A percentile compares a stretch with the other conserved stretches of the same genome.
These are phyloP conservation scores for Alternaria incomplexa DNA, from an alignment of 2,329 filamentous ascomycete genomes.

Conservation along the genomic window DNA sequence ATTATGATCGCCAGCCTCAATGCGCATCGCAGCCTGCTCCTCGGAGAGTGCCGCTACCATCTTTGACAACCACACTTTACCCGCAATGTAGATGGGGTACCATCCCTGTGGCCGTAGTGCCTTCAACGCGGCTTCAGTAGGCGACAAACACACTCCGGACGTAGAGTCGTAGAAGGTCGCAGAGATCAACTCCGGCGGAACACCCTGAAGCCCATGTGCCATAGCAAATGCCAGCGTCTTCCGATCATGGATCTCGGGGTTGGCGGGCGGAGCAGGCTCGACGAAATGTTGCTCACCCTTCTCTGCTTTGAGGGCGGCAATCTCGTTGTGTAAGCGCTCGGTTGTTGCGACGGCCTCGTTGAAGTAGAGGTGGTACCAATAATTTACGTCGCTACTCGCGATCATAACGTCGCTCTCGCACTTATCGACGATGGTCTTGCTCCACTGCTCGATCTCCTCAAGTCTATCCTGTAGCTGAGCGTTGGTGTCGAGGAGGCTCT, in stretches of 20 bases:
- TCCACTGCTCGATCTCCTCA: neutral
- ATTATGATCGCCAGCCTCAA: neutral
- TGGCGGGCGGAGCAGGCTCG: neutral
- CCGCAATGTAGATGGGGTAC: neutral
- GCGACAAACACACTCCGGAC: neutral
- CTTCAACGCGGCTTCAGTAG: constrained; percentile 2
- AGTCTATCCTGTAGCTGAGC: neutral
- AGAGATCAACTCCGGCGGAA: neutral
- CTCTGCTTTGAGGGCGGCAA: neutral
- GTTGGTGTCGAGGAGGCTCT: neutral
- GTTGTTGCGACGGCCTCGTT: neutral
- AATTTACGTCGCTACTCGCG: neutral
- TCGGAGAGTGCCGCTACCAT: constrained; percentile 11
- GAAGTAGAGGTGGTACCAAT: neutral
- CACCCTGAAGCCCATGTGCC: neutral
- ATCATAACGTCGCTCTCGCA: neutral
- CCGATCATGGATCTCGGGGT: neutral
- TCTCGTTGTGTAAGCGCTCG: neutral
- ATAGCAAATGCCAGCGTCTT: neutral
- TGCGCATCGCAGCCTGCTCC: constrained; percentile 1
- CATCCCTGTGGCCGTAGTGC: constrained; percentile 3
- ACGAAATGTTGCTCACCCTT: neutral
- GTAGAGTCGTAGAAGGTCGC: neutral
- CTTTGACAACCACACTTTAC: constrained; percentile 6
- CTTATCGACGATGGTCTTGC: neutral